A percentile compares a stretch with the other conserved stretches of the same genome.
Evolutionary conservation across 2,329 filamentous ascomycete species (phyloP).

Genomic region (Claviceps sp.): DNA sequence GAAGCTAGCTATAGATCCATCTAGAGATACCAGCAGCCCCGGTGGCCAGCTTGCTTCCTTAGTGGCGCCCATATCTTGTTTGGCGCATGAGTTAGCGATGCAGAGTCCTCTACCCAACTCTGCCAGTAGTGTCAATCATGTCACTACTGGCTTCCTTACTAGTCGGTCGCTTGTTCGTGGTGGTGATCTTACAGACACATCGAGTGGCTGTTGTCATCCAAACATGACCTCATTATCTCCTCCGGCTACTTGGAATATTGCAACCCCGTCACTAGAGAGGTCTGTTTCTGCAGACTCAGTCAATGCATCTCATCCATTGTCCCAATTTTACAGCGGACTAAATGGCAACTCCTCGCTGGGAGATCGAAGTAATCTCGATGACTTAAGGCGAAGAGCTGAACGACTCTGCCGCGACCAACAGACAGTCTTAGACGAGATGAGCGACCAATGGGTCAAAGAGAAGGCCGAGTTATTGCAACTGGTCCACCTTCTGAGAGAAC

Average conservation of each 20-base stretch:
- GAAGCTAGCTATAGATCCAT: background rate
- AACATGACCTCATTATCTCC: conserved; percentile 6
- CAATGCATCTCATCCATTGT: conserved; percentile 18
- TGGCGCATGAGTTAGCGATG: background rate
- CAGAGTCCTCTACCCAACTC: conserved; percentile 1
- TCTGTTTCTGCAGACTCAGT: conserved; percentile 18
- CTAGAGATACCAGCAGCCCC: background rate
- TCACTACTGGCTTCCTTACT: background rate
- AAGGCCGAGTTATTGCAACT: conserved; percentile 27
- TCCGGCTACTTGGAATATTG: conserved; percentile 3
- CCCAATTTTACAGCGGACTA: conserved; percentile 26
- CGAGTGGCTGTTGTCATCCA: background rate
- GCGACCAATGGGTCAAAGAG: conserved; percentile 32
- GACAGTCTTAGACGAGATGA: conserved; percentile 38
- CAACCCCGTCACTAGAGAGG: conserved; percentile 14
- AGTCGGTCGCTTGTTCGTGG: background rate
- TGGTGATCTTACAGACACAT: background rate
- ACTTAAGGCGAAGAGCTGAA: conserved; percentile 38
- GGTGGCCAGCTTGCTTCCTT: background rate
- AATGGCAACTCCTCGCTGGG: conserved; percentile 19
- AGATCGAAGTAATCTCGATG: conserved; percentile 38
- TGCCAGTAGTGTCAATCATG: background rate
- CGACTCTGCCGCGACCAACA: conserved; percentile 43
- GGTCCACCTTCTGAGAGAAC: conserved; percentile 27
- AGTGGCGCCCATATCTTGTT: background rate